Conservation (phyloP, 1,139 yeast species). For the Magnusiomyces magnusii region DNA sequence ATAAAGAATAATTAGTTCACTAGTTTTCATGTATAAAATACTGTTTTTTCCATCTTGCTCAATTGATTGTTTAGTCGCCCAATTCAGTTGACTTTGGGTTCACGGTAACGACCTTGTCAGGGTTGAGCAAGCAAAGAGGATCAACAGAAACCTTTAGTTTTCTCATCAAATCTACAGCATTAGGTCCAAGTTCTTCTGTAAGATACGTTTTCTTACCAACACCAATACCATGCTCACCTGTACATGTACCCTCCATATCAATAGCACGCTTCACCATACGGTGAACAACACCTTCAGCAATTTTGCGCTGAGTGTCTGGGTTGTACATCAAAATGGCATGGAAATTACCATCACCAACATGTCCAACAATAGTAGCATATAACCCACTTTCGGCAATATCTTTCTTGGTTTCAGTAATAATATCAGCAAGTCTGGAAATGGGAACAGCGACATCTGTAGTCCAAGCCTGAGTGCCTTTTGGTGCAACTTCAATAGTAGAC, state of each 20-base stretch:
- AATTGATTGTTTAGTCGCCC: neutral
- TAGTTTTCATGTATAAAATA: neutral
- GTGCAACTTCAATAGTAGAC: constrained; percentile 58
- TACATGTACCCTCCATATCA: constrained; percentile 71
- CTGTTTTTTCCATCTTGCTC: no score
- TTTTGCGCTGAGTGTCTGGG: constrained; percentile 59
- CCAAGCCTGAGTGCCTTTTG: constrained; percentile 46
- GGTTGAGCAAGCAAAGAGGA: constrained; percentile 64
- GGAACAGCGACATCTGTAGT: constrained; percentile 84
- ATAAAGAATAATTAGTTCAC: neutral
- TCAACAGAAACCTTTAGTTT: constrained; percentile 63
- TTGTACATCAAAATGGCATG: constrained; percentile 76
- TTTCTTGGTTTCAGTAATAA: constrained; percentile 58
- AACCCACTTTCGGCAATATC: constrained; percentile 48
- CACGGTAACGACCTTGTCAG: constrained; percentile 57
- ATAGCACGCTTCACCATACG: constrained; percentile 65
- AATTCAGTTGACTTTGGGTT: constrained; percentile 8
- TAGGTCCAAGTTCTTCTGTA: constrained; percentile 58
- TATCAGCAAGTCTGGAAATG: constrained; percentile 54
- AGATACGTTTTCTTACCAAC: constrained; percentile 66
- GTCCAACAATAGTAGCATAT: constrained; percentile 67
- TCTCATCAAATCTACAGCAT: constrained; percentile 65
- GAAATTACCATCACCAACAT: constrained; percentile 89
- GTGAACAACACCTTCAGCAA: constrained; percentile 50
- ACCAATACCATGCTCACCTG: constrained; percentile 90